Evolutionary conservation across 2,329 filamentous ascomycete genomes (phyloP), one percentile per base, ranked within the genome.

Genomic region (Aspergillus piperis): DNA sequence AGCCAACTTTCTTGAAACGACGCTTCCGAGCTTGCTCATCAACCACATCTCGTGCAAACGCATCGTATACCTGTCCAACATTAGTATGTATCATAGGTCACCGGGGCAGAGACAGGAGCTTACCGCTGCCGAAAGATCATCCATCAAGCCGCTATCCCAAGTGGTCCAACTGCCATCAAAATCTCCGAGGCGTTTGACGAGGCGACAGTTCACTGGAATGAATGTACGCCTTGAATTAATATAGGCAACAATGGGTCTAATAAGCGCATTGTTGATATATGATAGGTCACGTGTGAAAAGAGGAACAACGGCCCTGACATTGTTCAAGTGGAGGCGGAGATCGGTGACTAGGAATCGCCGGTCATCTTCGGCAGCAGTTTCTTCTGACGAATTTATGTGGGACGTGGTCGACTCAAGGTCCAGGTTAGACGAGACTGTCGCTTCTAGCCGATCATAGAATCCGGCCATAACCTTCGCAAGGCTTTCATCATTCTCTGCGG

Each of bases 131-230:
- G 90, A 94, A 62, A 96, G 81, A 77, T 99, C 95, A 70, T 96
- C 91, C 89, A 98, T 92, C 56, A 99, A 80, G 1, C 92, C 93
- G 70, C 90, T 95, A 76, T 99, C 95, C 73, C 90, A 98, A 27
- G 96, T 84, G 3, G 93, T 94, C 95, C 95, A 98, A 68, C 90
- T 91, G 36, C 95, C 95, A 74, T 98, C 91, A 71, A 99, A 99
- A 74, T 99, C 95, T 61, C 85, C 85, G 17, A 88, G 85, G 6
- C 88, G 87, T 80, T 99, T 99, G 65, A 98, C 92, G 52, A 99
- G 91, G 62, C 94, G 90, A 78, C 95, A 98, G 68, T 89, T 90
- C 69, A 99, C 92, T 25, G 95, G 95, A 47, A 99, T 98, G 71
- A 96, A 98, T 0, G 94, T 96, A 72, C 89, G 89, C 74, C 92